A percentile compares a stretch with the other conserved stretches of the same genome.
phyloP scores from a whole-genome alignment of 2,329 filamentous ascomycete genomes.

The Pseudocercospora fijiensis region DNA sequence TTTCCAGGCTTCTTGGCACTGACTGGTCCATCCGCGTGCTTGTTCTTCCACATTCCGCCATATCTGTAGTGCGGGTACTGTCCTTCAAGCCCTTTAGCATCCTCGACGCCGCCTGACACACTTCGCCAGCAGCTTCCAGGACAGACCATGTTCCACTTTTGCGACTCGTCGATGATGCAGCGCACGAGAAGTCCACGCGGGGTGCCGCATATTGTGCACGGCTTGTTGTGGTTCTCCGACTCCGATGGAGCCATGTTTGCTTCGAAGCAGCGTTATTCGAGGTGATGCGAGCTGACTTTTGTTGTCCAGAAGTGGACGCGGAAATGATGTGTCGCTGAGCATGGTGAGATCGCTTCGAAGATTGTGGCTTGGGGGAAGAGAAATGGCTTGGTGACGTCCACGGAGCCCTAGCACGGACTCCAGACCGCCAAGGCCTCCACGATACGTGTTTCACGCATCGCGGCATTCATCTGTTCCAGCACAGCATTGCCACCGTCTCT shows the following conservation, averaged over 20 bases:
- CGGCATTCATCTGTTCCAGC: neutral
- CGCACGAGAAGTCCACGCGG: slow-evolving; percentile 44
- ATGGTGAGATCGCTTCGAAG: neutral
- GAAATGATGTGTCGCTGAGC: neutral
- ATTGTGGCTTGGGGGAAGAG: neutral
- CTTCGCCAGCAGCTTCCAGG: slow-evolving; percentile 46
- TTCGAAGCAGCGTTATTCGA: neutral
- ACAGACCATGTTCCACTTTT: slow-evolving; percentile 48
- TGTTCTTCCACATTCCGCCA: slow-evolving; percentile 48
- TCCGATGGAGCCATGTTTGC: neutral
- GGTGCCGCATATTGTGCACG: slow-evolving; percentile 44
- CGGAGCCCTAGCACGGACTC: neutral
- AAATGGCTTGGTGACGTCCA: neutral
- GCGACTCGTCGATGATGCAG: slow-evolving; percentile 45
- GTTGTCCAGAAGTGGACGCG: neutral
- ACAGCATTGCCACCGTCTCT: neutral
- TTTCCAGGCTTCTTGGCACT: slow-evolving; percentile 45
- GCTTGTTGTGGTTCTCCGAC: slow-evolving; percentile 35
- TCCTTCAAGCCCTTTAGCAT: slow-evolving; percentile 38
- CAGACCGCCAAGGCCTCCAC: neutral
- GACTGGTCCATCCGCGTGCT: slow-evolving; percentile 38
- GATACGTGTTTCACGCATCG: neutral
- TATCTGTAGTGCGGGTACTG: slow-evolving; percentile 41
- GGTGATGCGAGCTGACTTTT: neutral
- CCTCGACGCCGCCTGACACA: slow-evolving; percentile 47